A percentile compares a stretch with the other conserved stretches of the same genome.
These are phyloP conservation scores for Oxytropis ochrocephala DNA, from an alignment of 306 rosid species.

Conservation along the genomic window DNA sequence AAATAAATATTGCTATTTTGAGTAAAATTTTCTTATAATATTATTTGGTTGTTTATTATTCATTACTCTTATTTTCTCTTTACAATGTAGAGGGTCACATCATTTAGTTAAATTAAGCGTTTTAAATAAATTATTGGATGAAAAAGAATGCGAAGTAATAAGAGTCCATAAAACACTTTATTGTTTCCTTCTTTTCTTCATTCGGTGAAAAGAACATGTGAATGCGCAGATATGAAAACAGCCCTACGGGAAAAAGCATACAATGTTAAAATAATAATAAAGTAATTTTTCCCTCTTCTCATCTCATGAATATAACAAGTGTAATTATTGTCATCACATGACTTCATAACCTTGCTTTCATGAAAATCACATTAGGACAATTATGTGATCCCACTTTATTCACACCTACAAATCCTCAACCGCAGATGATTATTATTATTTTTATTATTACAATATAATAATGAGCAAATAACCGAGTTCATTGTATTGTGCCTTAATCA, in stretches of 20 bases:
- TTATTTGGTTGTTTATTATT: no score
- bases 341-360: constrained; percentile 56
- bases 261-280: constrained; percentile 30
- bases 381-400: constrained; percentile 61
- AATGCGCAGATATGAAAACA: constrained; percentile 57
- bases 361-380: constrained; percentile 73
- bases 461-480: constrained; percentile 30
- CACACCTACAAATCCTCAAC: constrained; percentile 37
- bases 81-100: background rate
- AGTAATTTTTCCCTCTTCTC: background rate
- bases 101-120: constrained; percentile 16
- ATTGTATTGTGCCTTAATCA: constrained; percentile 34
- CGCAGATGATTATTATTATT: constrained; percentile 9
- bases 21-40: no score
- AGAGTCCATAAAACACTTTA: constrained; percentile 29
- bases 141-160: constrained; percentile 10
- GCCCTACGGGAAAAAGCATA: constrained; percentile 34
- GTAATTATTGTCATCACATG: constrained; percentile 95
- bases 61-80: no score
- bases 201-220: constrained; percentile 76
- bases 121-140: no score
- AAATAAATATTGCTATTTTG: no score
- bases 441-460: constrained; percentile 24
- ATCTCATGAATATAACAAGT: constrained; percentile 46
- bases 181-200: constrained; percentile 43